A percentile compares a stretch with the other conserved stretches of the same genome.
Evolutionary conservation across 495 filamentous ascomycete species (phyloP).

Genomic region (Articulospora tetracladia): DNA sequence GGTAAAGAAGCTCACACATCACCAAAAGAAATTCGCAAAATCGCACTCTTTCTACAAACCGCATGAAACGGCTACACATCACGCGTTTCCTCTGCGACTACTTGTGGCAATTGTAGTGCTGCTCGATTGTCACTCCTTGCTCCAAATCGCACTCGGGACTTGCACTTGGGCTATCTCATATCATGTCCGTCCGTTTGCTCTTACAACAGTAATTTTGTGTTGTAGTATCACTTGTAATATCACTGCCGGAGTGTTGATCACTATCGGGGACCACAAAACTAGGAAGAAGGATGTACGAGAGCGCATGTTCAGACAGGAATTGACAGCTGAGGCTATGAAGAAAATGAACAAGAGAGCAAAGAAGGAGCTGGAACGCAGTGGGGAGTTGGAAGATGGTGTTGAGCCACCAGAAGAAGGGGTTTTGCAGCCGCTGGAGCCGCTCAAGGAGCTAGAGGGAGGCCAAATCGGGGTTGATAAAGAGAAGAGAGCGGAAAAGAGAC

Average conservation of each 20-base stretch:
- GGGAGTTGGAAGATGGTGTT: not conserved
- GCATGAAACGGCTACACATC: slow-evolving; percentile 75
- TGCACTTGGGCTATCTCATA: slow-evolving; percentile 71
- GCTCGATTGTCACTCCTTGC: slow-evolving; percentile 68
- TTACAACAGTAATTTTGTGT: slow-evolving; percentile 76
- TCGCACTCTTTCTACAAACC: slow-evolving; percentile 84
- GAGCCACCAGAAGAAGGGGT: not conserved
- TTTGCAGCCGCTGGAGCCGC: not conserved
- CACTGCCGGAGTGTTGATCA: slow-evolving; percentile 65
- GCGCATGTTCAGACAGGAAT: slow-evolving; percentile 64
- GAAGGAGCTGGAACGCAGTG: not conserved
- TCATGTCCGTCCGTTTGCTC: slow-evolving; percentile 55
- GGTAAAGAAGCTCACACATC: slow-evolving; percentile 60
- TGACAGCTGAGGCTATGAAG: slow-evolving; percentile 69
- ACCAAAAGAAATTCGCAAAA: slow-evolving; percentile 70
- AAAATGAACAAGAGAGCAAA: slow-evolving; percentile 54
- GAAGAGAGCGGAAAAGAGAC: not conserved
- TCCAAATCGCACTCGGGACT: slow-evolving; percentile 72
- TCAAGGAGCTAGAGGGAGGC: not conserved
- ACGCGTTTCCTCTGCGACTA: slow-evolving; percentile 69
- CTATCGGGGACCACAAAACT: slow-evolving; percentile 64
- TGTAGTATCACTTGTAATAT: slow-evolving; percentile 72
- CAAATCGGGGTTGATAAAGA: not conserved
- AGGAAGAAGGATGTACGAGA: slow-evolving; percentile 82
- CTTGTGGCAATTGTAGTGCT: slow-evolving; percentile 68